Conservation (phyloP, 306 rosid species). For the Prinsepia uniflora region DNA sequence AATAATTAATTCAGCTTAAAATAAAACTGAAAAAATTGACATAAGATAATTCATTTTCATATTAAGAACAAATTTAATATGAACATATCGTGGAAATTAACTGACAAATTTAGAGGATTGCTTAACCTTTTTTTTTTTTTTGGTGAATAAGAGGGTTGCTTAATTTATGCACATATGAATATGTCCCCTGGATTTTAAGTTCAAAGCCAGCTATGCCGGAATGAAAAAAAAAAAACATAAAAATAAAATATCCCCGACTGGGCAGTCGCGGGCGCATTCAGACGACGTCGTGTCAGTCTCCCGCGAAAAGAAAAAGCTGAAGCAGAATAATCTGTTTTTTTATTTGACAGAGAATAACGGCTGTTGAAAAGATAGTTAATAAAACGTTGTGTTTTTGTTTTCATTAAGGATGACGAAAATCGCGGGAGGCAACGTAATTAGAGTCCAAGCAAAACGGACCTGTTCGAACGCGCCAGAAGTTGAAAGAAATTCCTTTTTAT, state of each 20-base stretch:
- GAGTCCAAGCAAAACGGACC: constrained; percentile 22
- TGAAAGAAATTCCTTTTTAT: background rate
- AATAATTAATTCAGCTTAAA: background rate
- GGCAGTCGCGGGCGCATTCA: background rate
- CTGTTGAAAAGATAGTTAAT: background rate
- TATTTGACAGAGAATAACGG: background rate
- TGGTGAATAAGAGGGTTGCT: no score
- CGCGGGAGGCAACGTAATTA: constrained; percentile 29
- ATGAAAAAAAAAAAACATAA: no score
- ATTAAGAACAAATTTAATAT: background rate
- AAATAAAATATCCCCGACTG: background rate
- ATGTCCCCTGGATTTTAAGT: no score
- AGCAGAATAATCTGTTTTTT: background rate
- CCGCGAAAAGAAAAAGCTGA: background rate
- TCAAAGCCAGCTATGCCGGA: no score
- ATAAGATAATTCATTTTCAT: background rate
- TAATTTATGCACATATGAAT: no score
- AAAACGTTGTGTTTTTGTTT: background rate
- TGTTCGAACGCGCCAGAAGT: constrained; percentile 18
- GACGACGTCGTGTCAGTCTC: background rate
- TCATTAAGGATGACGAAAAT: constrained; percentile 15
- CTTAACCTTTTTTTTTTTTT: no score
- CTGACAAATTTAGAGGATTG: background rate
- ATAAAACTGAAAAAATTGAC: background rate
- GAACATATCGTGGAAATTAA: background rate